Evolutionary conservation across 805 yeast species (phyloP), one percentile per base, ranked within the genome.

Genomic region (Candida verbasci): DNA sequence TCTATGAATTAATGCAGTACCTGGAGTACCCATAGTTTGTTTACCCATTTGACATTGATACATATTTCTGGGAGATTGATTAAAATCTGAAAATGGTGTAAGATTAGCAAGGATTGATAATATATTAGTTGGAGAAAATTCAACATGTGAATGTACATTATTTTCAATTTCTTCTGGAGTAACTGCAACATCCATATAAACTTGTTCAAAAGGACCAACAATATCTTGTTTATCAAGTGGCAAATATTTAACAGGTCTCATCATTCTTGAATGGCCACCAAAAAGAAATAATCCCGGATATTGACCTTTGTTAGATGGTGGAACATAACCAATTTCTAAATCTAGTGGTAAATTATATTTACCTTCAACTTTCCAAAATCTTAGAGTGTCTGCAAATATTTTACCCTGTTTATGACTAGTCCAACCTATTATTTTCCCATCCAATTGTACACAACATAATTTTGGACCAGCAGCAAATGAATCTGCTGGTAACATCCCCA

Each of bases 11-110:
- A 91, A 70, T 0, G 95, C 97, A 45, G 93, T 96, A 67, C 97
- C 97, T 7, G 98, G 98, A 4, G 98, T 93, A 65, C 98, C 98
- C 98, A 93, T 93, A 15, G 98, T 91, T 71, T 93, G 98, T 69
- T 93, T 93, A 78, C 97, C 97, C 98, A 93, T 93, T 74, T 93
- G 98, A 68, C 98, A 93, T 70, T 93, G 98, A 62, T 93, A 93
- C 97, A 93, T 93, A 62, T 93, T 93, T 79, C 98, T 85, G 55
- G 98, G 98, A 18, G 97, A 89, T 71, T 93, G 98, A 65, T 93
- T 93, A 71, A 93, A 93, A 62, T 93, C 98, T 1, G 97, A 89
- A 60, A 87, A 93, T 48, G 98, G 98, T 1, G 98, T 93, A 70
- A 93, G 74, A 65, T 93, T 93, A 46, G 97, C 98, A 60, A 93